Base-by-base conservation (phyloP, 805 yeast genomes). In the Ogataea chonburiensis region DNA sequence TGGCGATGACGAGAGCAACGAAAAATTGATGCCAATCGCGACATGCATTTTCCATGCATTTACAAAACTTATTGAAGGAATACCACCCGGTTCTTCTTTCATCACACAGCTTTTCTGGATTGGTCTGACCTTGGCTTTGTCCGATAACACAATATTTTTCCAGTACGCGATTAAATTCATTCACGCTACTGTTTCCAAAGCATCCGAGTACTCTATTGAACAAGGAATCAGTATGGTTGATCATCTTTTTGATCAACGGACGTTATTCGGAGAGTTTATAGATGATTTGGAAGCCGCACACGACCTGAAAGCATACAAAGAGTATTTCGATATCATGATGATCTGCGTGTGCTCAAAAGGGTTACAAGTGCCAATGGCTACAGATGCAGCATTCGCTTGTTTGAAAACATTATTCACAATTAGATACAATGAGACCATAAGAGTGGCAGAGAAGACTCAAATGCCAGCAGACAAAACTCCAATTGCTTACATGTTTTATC, bases 271-370 rank as follows among this genome's bases (percentile, higher is more conserved):
- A 3, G 61, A 64, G 3, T 49, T 62, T 11, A 42, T 81, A 4
- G 48, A 51, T 1, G 58, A 61, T 4, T 58, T 70, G 42, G 89
- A 82, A 47, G 38, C 45, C 0, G 14, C 57, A 9, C 65, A 64
- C 40, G 66, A 61, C 3, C 50, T 75, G 6, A 47, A 47, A 7
- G 56, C 79, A 38, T 61, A 64, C 1, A 55, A 53, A 20, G 61
- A 61, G 2, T 79, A 74, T 49, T 70, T 81, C 45, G 77, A 80
- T 38, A 66, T 68, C 18, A 64, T 75, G 13, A 53, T 81, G 22
- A 55, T 76, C 19, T 63, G 66, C 28, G 50, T 72, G 14, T 58
- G 75, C 13, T 63, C 74, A 4, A 78, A 73, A 50, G 91, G 89
- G 0, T 56, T 81, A 25, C 70, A 73, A 23, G 58, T 76, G 7